Evolutionary conservation across 2,329 filamentous ascomycete species (phyloP).

Genomic region (Sporothrix curviconia): DNA sequence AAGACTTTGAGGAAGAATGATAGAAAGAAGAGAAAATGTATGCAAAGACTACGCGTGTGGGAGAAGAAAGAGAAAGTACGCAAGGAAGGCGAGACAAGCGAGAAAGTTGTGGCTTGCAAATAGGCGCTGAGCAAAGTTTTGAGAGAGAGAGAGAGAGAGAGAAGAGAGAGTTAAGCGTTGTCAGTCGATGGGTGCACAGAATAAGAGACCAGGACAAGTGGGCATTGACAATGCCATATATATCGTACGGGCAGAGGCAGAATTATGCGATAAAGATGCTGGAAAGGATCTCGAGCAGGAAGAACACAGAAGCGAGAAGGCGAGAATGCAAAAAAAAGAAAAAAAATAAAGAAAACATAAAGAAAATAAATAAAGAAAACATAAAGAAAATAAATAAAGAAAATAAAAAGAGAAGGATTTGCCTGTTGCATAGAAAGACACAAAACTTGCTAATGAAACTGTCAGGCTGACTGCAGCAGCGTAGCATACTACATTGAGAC

Average conservation of each 20-base stretch:
- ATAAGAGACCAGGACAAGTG: not conserved
- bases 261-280: too few relatives aligned
- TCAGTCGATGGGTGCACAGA: constrained; percentile 9
- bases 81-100: constrained; percentile 10
- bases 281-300: too few relatives aligned
- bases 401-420: not conserved
- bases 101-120: constrained; percentile 15
- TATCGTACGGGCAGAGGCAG: not conserved
- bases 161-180: constrained; percentile 1
- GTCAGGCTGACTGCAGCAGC: too few relatives aligned
- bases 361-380: not conserved
- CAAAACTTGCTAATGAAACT: too few relatives aligned
- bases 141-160: too few relatives aligned
- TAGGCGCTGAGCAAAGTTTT: too few relatives aligned
- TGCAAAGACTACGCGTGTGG: not conserved
- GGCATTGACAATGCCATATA: constrained; percentile 9
- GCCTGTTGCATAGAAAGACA: not conserved
- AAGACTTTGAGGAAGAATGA: too few relatives aligned
- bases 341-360: not conserved
- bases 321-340: too few relatives aligned
- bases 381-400: not conserved
- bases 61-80: not conserved
- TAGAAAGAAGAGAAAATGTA: not conserved
- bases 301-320: too few relatives aligned
- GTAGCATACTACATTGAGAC: too few relatives aligned